A percentile compares a stretch with the other conserved stretches of the same genome.
Conservation (phyloP, 345 rosid species). For the Pistacia atlantica region DNA sequence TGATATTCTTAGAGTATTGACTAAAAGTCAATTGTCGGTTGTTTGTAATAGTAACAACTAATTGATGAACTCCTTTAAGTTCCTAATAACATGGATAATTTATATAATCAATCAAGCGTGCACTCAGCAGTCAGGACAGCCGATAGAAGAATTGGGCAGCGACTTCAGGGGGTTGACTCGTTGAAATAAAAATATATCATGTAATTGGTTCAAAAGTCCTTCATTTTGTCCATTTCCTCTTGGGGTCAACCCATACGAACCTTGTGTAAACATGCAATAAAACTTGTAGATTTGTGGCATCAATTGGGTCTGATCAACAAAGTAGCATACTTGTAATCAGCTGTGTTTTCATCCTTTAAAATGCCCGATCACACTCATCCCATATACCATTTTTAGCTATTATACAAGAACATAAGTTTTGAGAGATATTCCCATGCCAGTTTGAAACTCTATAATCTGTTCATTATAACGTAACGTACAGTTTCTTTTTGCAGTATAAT, state of each 20-base stretch:
- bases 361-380: too few relatives aligned
- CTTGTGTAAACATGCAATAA: too few relatives aligned
- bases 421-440: slow-evolving; percentile 25
- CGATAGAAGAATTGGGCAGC: background rate
- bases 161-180: background rate
- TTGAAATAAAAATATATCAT: slow-evolving; percentile 10
- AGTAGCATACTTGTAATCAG: slow-evolving; percentile 20
- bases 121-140: background rate
- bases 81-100: too few relatives aligned
- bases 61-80: too few relatives aligned
- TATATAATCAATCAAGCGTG: background rate
- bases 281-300: too few relatives aligned
- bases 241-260: background rate
- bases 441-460: slow-evolving; percentile 15
- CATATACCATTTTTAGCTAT: background rate
- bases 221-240: background rate
- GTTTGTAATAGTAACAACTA: too few relatives aligned
- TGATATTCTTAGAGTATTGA: too few relatives aligned
- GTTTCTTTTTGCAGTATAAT: too few relatives aligned
- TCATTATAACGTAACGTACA: background rate
- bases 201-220: slow-evolving; percentile 18
- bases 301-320: background rate
- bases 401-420: slow-evolving; percentile 19
- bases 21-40: too few relatives aligned
- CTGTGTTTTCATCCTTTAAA: too few relatives aligned